Evolutionary conservation across 257 asterid genomes (phyloP).

Genomic region (Rehmannia glutinosa): DNA sequence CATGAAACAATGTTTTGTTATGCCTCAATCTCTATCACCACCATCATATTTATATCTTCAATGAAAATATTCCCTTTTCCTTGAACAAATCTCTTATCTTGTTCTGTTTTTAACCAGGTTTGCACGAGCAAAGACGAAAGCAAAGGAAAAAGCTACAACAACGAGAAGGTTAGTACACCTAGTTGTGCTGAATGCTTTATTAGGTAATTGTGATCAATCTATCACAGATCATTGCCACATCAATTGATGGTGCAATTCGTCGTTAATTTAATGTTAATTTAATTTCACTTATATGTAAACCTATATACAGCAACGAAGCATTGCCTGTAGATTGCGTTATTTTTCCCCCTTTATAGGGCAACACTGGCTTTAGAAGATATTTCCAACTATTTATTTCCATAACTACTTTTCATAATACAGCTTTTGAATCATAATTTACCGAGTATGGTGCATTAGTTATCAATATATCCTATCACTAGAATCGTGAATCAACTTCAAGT

Average conservation of each 20-base stretch:
- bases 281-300: too few relatives aligned
- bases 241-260: background rate
- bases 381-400: too few relatives aligned
- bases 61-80: background rate
- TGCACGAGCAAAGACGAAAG: constrained; percentile 53
- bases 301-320: background rate
- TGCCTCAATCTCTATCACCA: too few relatives aligned
- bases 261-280: background rate
- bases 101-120: constrained; percentile 25
- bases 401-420: too few relatives aligned
- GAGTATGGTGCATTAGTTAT: too few relatives aligned
- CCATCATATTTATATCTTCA: background rate
- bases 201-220: background rate
- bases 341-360: background rate
- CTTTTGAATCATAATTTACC: too few relatives aligned
- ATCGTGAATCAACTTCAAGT: too few relatives aligned
- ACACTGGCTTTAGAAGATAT: background rate
- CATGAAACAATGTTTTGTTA: too few relatives aligned
- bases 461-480: too few relatives aligned
- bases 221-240: background rate
- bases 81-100: background rate
- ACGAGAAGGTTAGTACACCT: constrained; percentile 18
- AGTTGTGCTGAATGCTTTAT: background rate
- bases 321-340: background rate
- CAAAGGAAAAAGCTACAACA: constrained; percentile 31